A percentile compares a stretch with the other conserved stretches of the same genome.
Conservation (phyloP, 305 asterid species). For the Rubia tinctorum region DNA sequence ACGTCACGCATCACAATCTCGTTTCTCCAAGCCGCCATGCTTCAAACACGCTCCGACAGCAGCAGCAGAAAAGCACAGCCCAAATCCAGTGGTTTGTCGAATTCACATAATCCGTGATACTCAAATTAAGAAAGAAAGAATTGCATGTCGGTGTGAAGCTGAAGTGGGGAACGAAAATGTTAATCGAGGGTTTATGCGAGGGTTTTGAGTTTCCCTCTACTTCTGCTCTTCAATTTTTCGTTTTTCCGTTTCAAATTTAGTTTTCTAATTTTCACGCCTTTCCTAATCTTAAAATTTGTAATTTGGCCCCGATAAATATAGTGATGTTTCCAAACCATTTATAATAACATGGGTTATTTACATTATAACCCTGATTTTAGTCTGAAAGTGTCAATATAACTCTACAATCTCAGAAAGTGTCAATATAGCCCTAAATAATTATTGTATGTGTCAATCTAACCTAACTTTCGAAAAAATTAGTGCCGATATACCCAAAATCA, state of each 20-base stretch:
- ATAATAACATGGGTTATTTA: too few species aligned
- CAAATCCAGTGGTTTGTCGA: neutral
- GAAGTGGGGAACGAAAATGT: neutral
- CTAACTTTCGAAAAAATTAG: too few species aligned
- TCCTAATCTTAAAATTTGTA: neutral
- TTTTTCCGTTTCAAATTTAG: neutral
- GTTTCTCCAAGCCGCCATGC: slow-evolving; percentile 58
- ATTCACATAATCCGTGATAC: neutral
- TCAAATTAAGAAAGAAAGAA: slow-evolving; percentile 5
- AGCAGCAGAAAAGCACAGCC: neutral
- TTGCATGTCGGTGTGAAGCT: neutral
- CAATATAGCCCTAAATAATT: too few species aligned
- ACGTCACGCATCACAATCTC: slow-evolving; percentile 93
- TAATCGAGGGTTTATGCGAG: neutral
- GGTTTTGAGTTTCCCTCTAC: slow-evolving; percentile 1
- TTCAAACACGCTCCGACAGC: neutral
- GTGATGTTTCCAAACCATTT: too few species aligned
- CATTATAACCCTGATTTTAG: too few species aligned
- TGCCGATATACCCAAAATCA: too few species aligned
- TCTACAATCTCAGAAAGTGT: too few species aligned
- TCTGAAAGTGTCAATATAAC: too few species aligned
- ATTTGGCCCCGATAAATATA: neutral
- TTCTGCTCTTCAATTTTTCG: neutral
- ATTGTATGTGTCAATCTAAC: too few species aligned
- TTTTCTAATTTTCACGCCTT: neutral